Base-by-base conservation (phyloP, 805 yeast species). In the Ogataea ganodermae region DNA sequence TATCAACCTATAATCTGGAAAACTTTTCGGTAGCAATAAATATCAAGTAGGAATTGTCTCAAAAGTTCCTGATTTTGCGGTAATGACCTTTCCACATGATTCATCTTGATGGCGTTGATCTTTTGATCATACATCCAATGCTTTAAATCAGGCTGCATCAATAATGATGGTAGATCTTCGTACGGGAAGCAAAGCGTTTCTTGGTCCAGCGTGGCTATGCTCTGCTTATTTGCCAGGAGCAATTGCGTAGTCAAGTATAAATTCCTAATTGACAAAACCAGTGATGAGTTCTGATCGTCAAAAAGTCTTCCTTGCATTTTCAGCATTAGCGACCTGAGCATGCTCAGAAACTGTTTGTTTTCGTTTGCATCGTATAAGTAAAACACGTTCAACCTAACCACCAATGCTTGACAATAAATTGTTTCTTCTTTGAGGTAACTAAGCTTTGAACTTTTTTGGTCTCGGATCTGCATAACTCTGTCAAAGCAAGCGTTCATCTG, bases 381-480 rank as follows among this genome's bases (percentile, higher is more conserved):
- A 30, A 56, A 56, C 7, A 53, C 33, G 26, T 58, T 59, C 16
- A 53, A 26, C 28, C 66, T 50, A n/a, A 55, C 56, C 6, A 56
- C 46, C 9, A 61, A 20, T 18, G 56, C 13, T 26, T 57, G 51
- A 35, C 52, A 56, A 26, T 52, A 56, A 4, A 56, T 35, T 7
- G 38, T 22, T 13, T 42, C 37, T 17, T 50, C 43, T n/a, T 42
- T 36, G 18, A 55, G 38, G 18, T 26, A 41, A 17, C 35, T 38
- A 8, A 16, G 31, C 22, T 37, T 24, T 4, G 27, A 17, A 18
- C 16, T 16, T 17, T 14, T 16, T 16, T 24, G 37, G 14, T 39
- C 31, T 12, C 13, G n/a, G 12, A 28, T 31, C 13, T 41, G 36
- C 20, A 30, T 35, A 14, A 38, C 41, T 28, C 35, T 40, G n/a